phyloP scores from a whole-genome alignment of 2,329 filamentous ascomycete genomes.

The Trichoderma koningiopsis region DNA sequence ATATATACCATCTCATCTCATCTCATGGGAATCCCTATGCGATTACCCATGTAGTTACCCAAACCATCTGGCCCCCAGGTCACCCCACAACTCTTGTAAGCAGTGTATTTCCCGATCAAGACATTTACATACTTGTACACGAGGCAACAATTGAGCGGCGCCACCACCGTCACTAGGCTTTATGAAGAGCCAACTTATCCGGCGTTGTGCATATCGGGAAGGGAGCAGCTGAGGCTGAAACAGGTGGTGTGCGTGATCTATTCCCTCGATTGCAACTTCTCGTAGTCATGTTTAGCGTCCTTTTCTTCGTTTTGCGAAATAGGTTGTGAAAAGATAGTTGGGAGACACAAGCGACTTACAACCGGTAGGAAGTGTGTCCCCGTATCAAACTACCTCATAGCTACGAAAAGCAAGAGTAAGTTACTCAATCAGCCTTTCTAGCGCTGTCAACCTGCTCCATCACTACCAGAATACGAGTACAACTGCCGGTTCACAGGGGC shows the following conservation, averaged over 20 bases:
- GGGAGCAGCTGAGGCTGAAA: neutral
- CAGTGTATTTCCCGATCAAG: neutral
- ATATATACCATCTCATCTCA: neutral
- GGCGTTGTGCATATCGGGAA: neutral
- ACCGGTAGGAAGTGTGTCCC: neutral
- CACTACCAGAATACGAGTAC: neutral
- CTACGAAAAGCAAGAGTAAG: neutral
- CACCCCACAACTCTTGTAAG: neutral
- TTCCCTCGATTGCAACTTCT: neutral
- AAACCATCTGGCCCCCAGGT: neutral
- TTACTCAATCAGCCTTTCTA: neutral
- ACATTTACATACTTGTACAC: neutral
- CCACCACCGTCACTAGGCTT: neutral
- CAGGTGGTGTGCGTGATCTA: neutral
- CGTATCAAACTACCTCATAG: neutral
- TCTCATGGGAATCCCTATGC: neutral
- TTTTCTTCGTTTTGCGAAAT: too few relatives aligned
- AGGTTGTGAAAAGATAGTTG: neutral
- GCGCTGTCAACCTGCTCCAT: neutral
- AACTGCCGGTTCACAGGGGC: neutral
- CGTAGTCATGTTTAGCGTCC: neutral
- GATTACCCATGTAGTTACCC: neutral
- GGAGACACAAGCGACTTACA: neutral
- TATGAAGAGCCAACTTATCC: neutral
- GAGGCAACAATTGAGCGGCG: neutral